phyloP scores from a whole-genome alignment of 2,329 filamentous ascomycete genomes.

The Teratosphaeria nubilosa region DNA sequence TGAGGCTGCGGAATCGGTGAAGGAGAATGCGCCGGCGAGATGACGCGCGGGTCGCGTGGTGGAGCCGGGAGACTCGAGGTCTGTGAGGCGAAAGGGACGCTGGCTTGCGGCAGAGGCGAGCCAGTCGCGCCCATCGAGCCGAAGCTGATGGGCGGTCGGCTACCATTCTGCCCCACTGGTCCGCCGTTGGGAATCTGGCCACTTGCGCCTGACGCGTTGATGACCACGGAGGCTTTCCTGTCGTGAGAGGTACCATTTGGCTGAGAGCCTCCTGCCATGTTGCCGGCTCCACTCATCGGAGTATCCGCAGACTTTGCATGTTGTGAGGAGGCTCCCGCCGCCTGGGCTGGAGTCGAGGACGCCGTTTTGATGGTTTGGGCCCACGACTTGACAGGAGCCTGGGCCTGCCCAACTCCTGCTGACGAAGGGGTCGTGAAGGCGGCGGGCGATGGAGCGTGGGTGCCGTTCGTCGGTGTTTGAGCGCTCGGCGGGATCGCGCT shows the following conservation, averaged over 20 bases:
- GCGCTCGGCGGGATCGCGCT: constrained; percentile 46
- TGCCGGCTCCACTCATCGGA: constrained; percentile 69
- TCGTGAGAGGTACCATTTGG: constrained; percentile 64
- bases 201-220: constrained; percentile 70
- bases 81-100: constrained; percentile 58
- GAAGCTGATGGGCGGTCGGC: constrained; percentile 63
- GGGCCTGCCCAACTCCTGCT: constrained; percentile 43
- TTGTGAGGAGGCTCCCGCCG: constrained; percentile 43
- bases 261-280: constrained; percentile 32
- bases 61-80: constrained; percentile 45
- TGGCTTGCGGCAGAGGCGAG: constrained; percentile 50
- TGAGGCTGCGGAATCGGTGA: constrained; percentile 86
- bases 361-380: constrained; percentile 50
- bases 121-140: constrained; percentile 60
- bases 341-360: constrained; percentile 40
- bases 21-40: constrained; percentile 78
- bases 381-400: constrained; percentile 49
- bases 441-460: constrained; percentile 37
- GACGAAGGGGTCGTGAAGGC: constrained; percentile 43
- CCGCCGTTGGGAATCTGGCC: constrained; percentile 71
- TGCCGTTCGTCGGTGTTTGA: constrained; percentile 33
- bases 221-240: constrained; percentile 83
- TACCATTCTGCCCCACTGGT: constrained; percentile 43
- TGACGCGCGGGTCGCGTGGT: constrained; percentile 56
- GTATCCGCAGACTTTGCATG: constrained; percentile 57